These are phyloP conservation scores for Penicillium rolfsii DNA, from an alignment of 2,329 filamentous ascomycete species.

Conservation along the genomic window DNA sequence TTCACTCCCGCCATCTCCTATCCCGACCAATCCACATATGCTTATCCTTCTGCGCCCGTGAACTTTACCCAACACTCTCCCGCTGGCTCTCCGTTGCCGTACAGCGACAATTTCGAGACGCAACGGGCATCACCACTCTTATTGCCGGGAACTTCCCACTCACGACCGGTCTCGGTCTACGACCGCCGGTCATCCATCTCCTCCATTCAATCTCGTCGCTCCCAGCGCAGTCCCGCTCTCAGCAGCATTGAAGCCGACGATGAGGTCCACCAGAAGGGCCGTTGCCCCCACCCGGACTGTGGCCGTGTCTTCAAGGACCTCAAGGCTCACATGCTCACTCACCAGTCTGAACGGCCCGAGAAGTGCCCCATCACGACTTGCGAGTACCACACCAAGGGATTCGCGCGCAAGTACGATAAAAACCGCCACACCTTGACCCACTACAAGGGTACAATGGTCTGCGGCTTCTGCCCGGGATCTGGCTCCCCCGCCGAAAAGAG, in stretches of 20 bases:
- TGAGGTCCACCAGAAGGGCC: conserved; percentile 65
- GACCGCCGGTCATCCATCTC: conserved; percentile 69
- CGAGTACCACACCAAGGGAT: conserved; percentile 90
- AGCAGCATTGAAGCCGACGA: conserved; percentile 66
- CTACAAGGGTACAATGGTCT: conserved; percentile 97
- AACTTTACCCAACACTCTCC: conserved; percentile 42
- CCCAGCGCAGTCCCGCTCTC: conserved; percentile 61
- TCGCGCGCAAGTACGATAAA: conserved; percentile 95
- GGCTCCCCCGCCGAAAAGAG: conserved; percentile 90
- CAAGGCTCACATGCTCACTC: conserved; percentile 92
- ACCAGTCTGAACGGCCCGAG: conserved; percentile 86
- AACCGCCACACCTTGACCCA: conserved; percentile 92
- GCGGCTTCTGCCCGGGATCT: conserved; percentile 88
- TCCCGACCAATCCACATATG: conserved; percentile 37
- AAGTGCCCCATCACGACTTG: conserved; percentile 93
- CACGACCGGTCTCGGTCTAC: conserved; percentile 52
- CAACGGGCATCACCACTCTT: conserved; percentile 65
- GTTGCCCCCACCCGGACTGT: conserved; percentile 82
- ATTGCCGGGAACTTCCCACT: conserved; percentile 58
- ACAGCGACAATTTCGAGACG: conserved; percentile 35
- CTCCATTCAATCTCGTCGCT: conserved; percentile 69
- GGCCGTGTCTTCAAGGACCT: conserved; percentile 87
- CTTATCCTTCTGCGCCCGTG: conserved; percentile 30
- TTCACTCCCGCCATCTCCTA: conserved; percentile 40
- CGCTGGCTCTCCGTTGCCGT: conserved; percentile 40